Evolutionary conservation across 2,329 filamentous ascomycete species (phyloP), one percentile per base, ranked within the genome.

Genomic region (Fusarium caatingaense): DNA sequence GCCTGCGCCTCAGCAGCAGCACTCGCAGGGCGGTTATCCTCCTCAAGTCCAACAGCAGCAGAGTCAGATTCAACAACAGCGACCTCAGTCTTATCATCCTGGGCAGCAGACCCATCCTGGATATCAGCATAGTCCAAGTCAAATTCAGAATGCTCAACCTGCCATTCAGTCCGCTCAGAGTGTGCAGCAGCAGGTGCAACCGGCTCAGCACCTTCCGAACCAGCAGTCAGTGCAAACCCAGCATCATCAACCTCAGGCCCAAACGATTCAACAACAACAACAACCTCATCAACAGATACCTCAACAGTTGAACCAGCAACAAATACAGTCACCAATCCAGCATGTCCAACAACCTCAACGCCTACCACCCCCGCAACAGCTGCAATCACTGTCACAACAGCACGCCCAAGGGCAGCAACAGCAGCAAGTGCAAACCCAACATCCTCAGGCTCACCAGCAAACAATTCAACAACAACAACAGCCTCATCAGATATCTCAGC

Each of bases 21-120:
- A 30, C 18, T 55, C 37, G n/a, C 58, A 56, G 11, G 21, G 18
- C 4, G 62, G 46, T 3, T 62, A 40, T 47, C 65, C 65, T 21
- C 49, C 32, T 56, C 40, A 65, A 5, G 21, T 25, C 9, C 61
- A 66, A 18, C 49, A 64, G 30, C 66, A 53, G 8, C 63, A 60
- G 6, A 41, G 12, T 4, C 66, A 56, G 5, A 63, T 60, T 16
- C 66, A 56, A 3, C 67, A 65, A 20, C 44, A 64, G 20, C 41
- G 57, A 3, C 50, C 51, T 51, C 68, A 70, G 4, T 64, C 59
- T 1, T 58, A 56, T 32, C 58, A 64, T 34, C 68, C 60, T 11
- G 51, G 44, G 12, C 67, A 68, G 4, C 45, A 58, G 8, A 3
- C 6, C 15, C 54, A 68, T n/a, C 21, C 49, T 37, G 9, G 15